Evolutionary conservation across 1,284 basidiomycete species (phyloP), one percentile per base, ranked within the genome.

Genomic region (Ceratobasidium sp.): DNA sequence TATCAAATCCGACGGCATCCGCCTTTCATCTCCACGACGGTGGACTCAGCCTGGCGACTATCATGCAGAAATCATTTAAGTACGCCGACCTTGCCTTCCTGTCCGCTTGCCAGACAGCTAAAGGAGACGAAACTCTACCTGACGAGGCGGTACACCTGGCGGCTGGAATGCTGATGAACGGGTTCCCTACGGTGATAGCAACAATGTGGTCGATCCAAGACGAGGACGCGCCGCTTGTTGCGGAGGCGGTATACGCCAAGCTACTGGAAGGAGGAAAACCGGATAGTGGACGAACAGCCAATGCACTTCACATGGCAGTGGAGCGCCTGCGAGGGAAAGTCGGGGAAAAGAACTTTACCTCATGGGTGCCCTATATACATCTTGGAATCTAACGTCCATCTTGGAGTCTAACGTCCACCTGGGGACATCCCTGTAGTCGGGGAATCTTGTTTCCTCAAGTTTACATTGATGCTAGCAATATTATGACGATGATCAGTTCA

Each of bases 61-160:
- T 74, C 36, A 57, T 53, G 6, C 24, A 66, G 27, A 19, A 57
- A 31, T 41, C 29, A 24, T 33, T 57, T 14, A 11, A 15, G 8
- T 22, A 19, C 22, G 45, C 19, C 8, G 48, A 51, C 4, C 29
- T 74, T 1, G 73, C 73, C 17, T 65, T 74, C 41, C 51, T 74
- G 19, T 74, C 73, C 17, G 73, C 63, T 19, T 74, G 73, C 17
- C 45, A 74, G 22, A 65, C 62, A 1, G 62, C 73, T 17, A 15
- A 1, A 19, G 73, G 73, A 5, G 73, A 74, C 44, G 33, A 50
- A 29, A 29, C 29, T 3, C 1, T 54, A 1, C 62, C 73, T 1
- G 51, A 74, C 29, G 73, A 74, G 41, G 53, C 62, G 14, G 41
- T 66, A 2, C 73, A 74, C 22, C 19, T 74, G 27, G 73, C 63